These are phyloP conservation scores for Solanum bukasovii DNA, from an alignment of 257 asterid genomes.

Conservation along the genomic window DNA sequence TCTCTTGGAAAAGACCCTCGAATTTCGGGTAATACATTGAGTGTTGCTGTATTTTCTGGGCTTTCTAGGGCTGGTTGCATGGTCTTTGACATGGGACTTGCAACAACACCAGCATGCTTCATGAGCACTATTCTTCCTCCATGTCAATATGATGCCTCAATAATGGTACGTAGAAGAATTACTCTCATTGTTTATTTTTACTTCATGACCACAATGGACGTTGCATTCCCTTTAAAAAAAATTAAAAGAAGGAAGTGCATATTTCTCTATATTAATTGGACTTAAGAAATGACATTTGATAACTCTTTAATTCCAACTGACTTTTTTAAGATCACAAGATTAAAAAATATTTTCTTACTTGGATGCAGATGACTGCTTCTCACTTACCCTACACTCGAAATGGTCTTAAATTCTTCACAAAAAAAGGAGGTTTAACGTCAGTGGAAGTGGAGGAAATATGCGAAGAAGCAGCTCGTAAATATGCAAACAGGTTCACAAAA, in stretches of 20 bases:
- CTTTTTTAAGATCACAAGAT: background rate
- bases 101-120: constrained; percentile 94
- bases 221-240: background rate
- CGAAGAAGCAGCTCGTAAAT: constrained; percentile 60
- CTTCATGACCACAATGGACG: background rate
- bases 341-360: no score
- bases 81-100: constrained; percentile 83
- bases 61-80: constrained; percentile 65
- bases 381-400: constrained; percentile 92
- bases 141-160: constrained; percentile 60
- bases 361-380: constrained; percentile 83
- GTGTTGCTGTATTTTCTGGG: constrained; percentile 64
- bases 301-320: no score
- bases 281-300: background rate
- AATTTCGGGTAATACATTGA: constrained; percentile 53
- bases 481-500: constrained; percentile 53
- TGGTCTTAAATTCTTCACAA: constrained; percentile 77
- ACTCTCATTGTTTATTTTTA: background rate
- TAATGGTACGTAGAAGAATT: background rate
- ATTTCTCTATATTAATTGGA: background rate
- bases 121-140: constrained; percentile 84
- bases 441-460: constrained; percentile 74
- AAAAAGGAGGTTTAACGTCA: constrained; percentile 76
- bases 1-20: constrained; percentile 85
- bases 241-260: background rate